Evolutionary conservation across 345 rosid genomes (phyloP).

Genomic region (Pseudoturritis turrita): DNA sequence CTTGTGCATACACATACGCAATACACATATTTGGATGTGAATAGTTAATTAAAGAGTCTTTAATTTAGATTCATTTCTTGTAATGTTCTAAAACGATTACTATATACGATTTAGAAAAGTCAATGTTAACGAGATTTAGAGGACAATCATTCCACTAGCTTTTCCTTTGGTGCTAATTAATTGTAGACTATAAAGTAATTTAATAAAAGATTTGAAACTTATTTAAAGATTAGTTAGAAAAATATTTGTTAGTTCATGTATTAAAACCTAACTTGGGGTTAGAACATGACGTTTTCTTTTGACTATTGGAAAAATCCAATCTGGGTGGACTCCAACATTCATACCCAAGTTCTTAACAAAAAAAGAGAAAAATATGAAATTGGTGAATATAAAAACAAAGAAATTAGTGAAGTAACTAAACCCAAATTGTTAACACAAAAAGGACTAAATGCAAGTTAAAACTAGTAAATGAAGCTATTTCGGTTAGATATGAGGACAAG

Average conservation of each 20-base stretch:
- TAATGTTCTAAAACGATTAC: constrained; percentile 1
- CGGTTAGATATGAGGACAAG: too few relatives aligned
- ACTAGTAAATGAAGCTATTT: not conserved
- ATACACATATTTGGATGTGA: not conserved
- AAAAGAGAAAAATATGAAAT: too few relatives aligned
- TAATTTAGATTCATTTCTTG: not conserved
- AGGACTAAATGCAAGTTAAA: not conserved
- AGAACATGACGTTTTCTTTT: not conserved
- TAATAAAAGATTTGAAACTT: not conserved
- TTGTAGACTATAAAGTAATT: not conserved
- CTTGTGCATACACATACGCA: not conserved
- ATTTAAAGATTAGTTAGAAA: not conserved
- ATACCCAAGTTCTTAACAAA: too few relatives aligned
- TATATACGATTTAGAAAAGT: not conserved
- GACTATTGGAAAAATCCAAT: constrained; percentile 24
- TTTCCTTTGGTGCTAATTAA: not conserved
- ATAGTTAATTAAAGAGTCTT: constrained; percentile 4
- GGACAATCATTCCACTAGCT: constrained; percentile 30
- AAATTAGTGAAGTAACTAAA: not conserved
- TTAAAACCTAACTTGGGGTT: not conserved
- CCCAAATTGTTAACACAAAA: too few relatives aligned
- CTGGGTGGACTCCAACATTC: constrained; percentile 9
- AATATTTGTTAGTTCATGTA: not conserved
- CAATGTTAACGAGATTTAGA: constrained; percentile 22
- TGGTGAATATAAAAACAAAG: not conserved